These are phyloP conservation scores for Lepiota brunneoincarnata DNA, from an alignment of 768 basidiomycete genomes.

Conservation along the genomic window DNA sequence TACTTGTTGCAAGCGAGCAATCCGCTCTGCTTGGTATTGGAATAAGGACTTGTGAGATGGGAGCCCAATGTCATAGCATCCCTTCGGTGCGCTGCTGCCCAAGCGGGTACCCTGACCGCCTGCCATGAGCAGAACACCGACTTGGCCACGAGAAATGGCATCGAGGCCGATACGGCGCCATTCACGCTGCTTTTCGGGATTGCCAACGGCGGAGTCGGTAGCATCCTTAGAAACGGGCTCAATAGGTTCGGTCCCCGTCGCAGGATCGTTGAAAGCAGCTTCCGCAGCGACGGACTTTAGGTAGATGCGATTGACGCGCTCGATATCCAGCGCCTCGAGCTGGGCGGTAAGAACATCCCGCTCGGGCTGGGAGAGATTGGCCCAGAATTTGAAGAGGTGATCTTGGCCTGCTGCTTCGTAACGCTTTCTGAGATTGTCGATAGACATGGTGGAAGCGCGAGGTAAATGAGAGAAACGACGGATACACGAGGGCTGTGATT, in stretches of 20 bases:
- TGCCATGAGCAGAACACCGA: slow-evolving; percentile 96
- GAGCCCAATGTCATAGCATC: slow-evolving; percentile 96
- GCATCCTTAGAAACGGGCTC: slow-evolving; percentile 80
- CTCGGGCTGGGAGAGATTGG: slow-evolving; percentile 61
- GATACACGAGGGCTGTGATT: slow-evolving; percentile 1
- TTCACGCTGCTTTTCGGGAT: slow-evolving; percentile 53
- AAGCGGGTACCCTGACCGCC: slow-evolving; percentile 96
- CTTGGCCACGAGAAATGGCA: slow-evolving; percentile 78
- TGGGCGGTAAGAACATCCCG: slow-evolving; percentile 65
- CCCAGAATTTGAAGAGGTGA: slow-evolving; percentile 90
- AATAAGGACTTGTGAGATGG: slow-evolving; percentile 93
- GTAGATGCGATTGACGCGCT: slow-evolving; percentile 90
- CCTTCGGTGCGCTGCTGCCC: slow-evolving; percentile 91
- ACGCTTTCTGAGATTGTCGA: slow-evolving; percentile 52
- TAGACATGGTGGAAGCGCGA: slow-evolving; percentile 44
- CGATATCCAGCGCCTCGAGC: slow-evolving; percentile 78
- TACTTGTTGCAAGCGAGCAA: slow-evolving; percentile 75
- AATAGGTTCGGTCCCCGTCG: slow-evolving; percentile 49
- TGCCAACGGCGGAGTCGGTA: slow-evolving; percentile 54
- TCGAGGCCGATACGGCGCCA: slow-evolving; percentile 81
- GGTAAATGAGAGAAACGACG: slow-evolving; percentile 1
- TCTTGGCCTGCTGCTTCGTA: slow-evolving; percentile 83
- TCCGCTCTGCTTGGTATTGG: slow-evolving; percentile 97
- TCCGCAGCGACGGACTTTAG: slow-evolving; percentile 71
- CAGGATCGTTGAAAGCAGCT: slow-evolving; percentile 40